These are phyloP conservation scores for Metschnikowia anglica DNA, from an alignment of 805 yeast genomes.

Conservation along the genomic window DNA sequence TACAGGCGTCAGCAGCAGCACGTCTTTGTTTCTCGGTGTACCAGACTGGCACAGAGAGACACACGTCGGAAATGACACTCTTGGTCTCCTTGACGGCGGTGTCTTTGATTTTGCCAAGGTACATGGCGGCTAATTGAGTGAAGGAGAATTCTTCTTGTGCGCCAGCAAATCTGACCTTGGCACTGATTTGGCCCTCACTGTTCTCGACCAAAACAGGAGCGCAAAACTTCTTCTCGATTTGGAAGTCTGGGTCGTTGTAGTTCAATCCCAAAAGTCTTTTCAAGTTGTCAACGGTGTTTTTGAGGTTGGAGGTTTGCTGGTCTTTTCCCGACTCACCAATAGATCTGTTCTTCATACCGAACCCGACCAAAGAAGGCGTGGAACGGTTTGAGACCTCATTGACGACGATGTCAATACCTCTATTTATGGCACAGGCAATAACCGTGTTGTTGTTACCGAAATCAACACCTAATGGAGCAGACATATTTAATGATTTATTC, in stretches of 20 bases:
- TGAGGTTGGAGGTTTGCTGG: constrained; percentile 93
- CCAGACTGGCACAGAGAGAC: constrained; percentile 96
- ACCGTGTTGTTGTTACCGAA: constrained; percentile 94
- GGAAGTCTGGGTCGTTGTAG: constrained; percentile 72
- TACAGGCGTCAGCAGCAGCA: constrained; percentile 92
- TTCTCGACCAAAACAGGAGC: constrained; percentile 70
- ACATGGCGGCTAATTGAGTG: constrained; percentile 93
- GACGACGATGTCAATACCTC: constrained; percentile 97
- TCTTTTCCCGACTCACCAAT: constrained; percentile 96
- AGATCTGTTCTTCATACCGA: constrained; percentile 83
- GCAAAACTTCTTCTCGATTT: constrained; percentile 69
- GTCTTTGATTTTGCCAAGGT: constrained; percentile 83
- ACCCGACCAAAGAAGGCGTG: constrained; percentile 90
- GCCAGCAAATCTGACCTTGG: constrained; percentile 82
- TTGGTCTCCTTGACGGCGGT: constrained; percentile 81
- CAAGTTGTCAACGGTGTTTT: constrained; percentile 93
- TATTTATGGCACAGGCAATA: constrained; percentile 92
- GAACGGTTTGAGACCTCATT: constrained; percentile 98
- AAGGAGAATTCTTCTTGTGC: constrained; percentile 77
- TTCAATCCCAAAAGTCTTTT: constrained; percentile 88
- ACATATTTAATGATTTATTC: constrained; percentile 49
- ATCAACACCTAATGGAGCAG: constrained; percentile 96
- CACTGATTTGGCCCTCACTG: constrained; percentile 73
- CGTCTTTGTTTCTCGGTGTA: constrained; percentile 96
- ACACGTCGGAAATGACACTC: constrained; percentile 79